A percentile compares a stretch with the other conserved stretches of the same genome.
phyloP scores from a whole-genome alignment of 176 grass and related monocot genomes.

The Eleusine coracana region DNA sequence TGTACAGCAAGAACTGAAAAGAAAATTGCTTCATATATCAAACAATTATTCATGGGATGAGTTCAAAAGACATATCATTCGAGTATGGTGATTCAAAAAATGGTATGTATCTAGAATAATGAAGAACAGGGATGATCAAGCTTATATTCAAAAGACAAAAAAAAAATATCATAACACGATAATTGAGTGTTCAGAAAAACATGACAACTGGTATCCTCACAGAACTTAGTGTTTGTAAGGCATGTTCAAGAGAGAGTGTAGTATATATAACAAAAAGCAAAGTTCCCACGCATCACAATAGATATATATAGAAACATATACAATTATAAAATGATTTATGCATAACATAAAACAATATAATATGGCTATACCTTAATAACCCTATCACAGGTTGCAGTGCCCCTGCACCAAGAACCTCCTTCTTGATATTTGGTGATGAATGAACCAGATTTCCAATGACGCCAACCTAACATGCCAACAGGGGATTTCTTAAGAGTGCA shows the following conservation, averaged over 20 bases:
- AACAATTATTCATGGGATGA: slow-evolving; percentile 22
- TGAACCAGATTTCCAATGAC: slow-evolving; percentile 99
- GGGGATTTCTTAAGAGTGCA: slow-evolving; percentile 26
- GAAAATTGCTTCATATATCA: slow-evolving; percentile 29
- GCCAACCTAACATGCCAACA: slow-evolving; percentile 71
- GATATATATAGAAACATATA: background rate
- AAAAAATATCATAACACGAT: background rate
- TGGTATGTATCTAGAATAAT: slow-evolving; percentile 18
- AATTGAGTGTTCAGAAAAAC: slow-evolving; percentile 26
- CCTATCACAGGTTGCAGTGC: slow-evolving; percentile 97
- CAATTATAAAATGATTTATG: background rate
- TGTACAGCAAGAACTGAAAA: slow-evolving; percentile 86
- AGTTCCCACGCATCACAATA: background rate
- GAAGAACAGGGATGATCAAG: slow-evolving; percentile 9
- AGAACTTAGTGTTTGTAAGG: slow-evolving; percentile 15
- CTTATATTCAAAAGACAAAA: background rate
- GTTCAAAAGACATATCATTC: background rate
- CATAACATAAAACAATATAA: slow-evolving; percentile 24
- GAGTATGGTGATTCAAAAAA: background rate
- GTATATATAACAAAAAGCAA: background rate
- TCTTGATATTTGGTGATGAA: slow-evolving; percentile 99
- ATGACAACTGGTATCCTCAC: slow-evolving; percentile 33
- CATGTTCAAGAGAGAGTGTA: background rate
- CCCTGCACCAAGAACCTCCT: slow-evolving; percentile 95
- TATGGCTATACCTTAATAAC: slow-evolving; percentile 76